Percentiles rank a stretch among this genome's conserved stretches.
Evolutionary conservation across 2,329 filamentous ascomycete species (phyloP).

Genomic region (Stagonosporopsis chrysanthemi): DNA sequence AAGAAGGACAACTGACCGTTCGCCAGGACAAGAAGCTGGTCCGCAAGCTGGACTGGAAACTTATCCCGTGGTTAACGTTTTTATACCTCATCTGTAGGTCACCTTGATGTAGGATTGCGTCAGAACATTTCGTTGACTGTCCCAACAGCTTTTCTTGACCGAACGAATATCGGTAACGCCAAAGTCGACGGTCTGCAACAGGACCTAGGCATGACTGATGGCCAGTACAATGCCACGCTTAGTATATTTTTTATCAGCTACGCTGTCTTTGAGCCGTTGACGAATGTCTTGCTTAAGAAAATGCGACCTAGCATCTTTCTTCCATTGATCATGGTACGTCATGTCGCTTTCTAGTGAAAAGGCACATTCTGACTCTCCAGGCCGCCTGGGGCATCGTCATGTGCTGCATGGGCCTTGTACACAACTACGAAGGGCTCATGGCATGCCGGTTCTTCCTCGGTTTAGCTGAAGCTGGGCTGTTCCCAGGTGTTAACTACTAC

Average conservation of each 20-base stretch:
- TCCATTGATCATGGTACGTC: conserved; percentile 75
- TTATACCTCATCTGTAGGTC: conserved; percentile 71
- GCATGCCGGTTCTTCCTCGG: conserved; percentile 72
- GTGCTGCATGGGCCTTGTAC: conserved; percentile 72
- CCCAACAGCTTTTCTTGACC: conserved; percentile 61
- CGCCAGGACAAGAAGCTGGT: conserved; percentile 67
- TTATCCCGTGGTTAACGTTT: conserved; percentile 73
- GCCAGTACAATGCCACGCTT: conserved; percentile 76
- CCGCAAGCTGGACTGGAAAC: conserved; percentile 66
- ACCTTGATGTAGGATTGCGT: too few relatives aligned
- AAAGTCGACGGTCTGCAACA: conserved; percentile 64
- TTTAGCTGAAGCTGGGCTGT: conserved; percentile 74
- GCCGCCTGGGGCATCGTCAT: conserved; percentile 69
- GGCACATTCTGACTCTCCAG: background rate
- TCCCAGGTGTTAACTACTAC: conserved; percentile 74
- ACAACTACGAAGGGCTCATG: conserved; percentile 70
- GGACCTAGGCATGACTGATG: conserved; percentile 68
- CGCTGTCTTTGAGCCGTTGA: conserved; percentile 76
- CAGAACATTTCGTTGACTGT: background rate
- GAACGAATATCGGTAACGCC: conserved; percentile 81
- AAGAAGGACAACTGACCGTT: background rate
- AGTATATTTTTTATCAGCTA: conserved; percentile 91
- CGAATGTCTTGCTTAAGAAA: conserved; percentile 81
- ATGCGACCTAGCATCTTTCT: conserved; percentile 80
- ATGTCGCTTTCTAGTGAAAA: background rate